A percentile compares a stretch with the other conserved stretches of the same genome.
Evolutionary conservation across 176 grass and related monocot species (phyloP).

Genomic region (Musa troglodytarum): DNA sequence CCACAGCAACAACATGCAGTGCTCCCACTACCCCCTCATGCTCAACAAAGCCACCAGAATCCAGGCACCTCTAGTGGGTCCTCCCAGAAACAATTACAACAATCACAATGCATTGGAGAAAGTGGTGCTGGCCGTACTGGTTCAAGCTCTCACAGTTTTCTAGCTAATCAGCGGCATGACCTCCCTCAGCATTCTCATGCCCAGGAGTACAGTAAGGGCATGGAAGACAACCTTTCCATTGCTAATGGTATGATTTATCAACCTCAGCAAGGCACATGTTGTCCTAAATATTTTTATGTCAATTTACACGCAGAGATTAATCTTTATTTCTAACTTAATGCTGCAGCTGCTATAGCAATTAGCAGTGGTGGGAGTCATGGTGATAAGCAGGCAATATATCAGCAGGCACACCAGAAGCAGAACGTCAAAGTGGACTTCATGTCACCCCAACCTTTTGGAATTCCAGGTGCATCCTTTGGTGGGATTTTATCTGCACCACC

Average conservation of each 20-base stretch:
- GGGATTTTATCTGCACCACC: constrained; percentile 37
- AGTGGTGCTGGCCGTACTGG: too few relatives aligned
- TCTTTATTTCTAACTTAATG: constrained; percentile 32
- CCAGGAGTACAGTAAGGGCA: constrained; percentile 45
- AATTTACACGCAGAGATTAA: constrained; percentile 53
- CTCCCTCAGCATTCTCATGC: constrained; percentile 9
- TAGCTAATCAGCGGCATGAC: constrained; percentile 33
- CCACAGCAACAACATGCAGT: constrained; percentile 37
- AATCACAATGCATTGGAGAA: background rate
- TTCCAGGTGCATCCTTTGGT: constrained; percentile 58
- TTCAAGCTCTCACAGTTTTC: constrained; percentile 33
- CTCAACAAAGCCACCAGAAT: constrained; percentile 35
- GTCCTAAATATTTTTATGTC: constrained; percentile 55
- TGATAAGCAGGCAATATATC: constrained; percentile 50
- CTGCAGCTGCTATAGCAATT: constrained; percentile 22
- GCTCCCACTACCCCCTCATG: constrained; percentile 9
- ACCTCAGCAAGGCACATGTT: constrained; percentile 39
- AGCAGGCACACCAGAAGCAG: constrained; percentile 58
- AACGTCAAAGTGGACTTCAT: constrained; percentile 58
- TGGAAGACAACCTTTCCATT: constrained; percentile 30
- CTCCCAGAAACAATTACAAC: constrained; percentile 30
- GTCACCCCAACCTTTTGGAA: constrained; percentile 69
- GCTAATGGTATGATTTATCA: constrained; percentile 45
- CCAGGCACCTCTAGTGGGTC: constrained; percentile 33
- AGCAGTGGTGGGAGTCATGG: constrained; percentile 31